Conservation (phyloP, 2,329 filamentous ascomycete genomes). For the Aspergillus glaucus region DNA sequence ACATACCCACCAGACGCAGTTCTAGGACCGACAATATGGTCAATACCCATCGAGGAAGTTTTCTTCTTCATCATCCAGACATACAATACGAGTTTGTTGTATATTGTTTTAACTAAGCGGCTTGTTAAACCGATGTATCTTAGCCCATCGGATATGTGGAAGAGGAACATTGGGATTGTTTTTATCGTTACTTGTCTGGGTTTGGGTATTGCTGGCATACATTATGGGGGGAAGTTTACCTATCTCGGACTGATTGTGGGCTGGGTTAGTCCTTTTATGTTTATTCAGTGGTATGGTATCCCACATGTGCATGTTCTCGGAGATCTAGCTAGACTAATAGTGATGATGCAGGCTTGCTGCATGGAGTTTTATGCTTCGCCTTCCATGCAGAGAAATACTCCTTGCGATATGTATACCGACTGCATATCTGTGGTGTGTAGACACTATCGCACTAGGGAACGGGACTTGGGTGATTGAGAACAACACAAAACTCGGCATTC, state of each 20-base stretch:
- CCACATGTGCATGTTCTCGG: background rate
- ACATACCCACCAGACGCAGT: constrained; percentile 62
- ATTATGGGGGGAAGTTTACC: constrained; percentile 44
- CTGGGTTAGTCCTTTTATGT: constrained; percentile 62
- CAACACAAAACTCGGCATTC: constrained; percentile 59
- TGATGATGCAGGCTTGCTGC: constrained; percentile 45
- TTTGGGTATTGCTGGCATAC: constrained; percentile 33
- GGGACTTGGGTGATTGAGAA: constrained; percentile 67
- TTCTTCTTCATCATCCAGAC: constrained; percentile 76
- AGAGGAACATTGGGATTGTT: too few relatives aligned
- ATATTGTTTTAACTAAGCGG: constrained; percentile 61
- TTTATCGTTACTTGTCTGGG: too few relatives aligned
- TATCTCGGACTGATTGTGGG: constrained; percentile 65
- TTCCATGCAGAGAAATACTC: constrained; percentile 54
- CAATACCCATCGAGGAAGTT: constrained; percentile 65
- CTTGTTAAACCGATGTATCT: constrained; percentile 49
- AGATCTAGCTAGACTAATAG: background rate
- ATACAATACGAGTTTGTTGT: constrained; percentile 57
- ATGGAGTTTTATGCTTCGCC: constrained; percentile 56
- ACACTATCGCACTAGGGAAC: constrained; percentile 59
- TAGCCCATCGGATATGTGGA: too few relatives aligned
- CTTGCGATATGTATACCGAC: constrained; percentile 60
- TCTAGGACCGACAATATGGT: constrained; percentile 55
- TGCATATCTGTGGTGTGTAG: constrained; percentile 65
- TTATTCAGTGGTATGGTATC: constrained; percentile 51